Percentiles rank a stretch among this genome's conserved stretches.
phyloP scores from a whole-genome alignment of 495 filamentous ascomycete genomes.

The Cairneyella variabilis region DNA sequence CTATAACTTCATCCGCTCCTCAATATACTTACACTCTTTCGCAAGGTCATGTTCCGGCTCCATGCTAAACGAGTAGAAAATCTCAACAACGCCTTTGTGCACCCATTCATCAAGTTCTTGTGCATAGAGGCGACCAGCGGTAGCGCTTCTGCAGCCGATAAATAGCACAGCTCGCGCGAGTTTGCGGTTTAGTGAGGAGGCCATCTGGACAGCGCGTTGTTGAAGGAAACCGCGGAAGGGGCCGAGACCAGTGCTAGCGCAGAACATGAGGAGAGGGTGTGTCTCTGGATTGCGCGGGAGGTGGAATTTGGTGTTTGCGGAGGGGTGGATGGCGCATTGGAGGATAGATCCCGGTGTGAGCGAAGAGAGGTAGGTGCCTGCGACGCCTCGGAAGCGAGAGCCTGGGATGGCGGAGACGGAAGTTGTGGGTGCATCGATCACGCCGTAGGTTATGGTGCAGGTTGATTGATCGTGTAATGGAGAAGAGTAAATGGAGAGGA shows the following conservation, averaged over 20 bases:
- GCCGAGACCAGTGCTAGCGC: slow-evolving; percentile 48
- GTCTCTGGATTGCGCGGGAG: slow-evolving; percentile 52
- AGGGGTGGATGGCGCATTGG: slow-evolving; percentile 42
- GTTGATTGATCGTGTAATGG: slow-evolving; percentile 50
- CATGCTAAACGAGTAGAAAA: slow-evolving; percentile 18
- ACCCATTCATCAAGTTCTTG: slow-evolving; percentile 43
- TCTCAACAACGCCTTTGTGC: slow-evolving; percentile 37
- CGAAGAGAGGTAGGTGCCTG: slow-evolving; percentile 46
- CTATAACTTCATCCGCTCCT: slow-evolving; percentile 45
- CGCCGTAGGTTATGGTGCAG: slow-evolving; percentile 60
- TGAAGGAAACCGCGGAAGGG: slow-evolving; percentile 56
- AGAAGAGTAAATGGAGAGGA: slow-evolving; percentile 78
- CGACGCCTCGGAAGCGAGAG: slow-evolving; percentile 26
- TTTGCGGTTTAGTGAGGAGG: slow-evolving; percentile 33
- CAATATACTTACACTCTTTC: slow-evolving; percentile 40
- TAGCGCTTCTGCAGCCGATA: slow-evolving; percentile 44
- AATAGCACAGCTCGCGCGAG: slow-evolving; percentile 46
- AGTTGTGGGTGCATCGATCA: slow-evolving; percentile 28
- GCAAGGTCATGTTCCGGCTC: not conserved
- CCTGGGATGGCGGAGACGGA: not conserved
- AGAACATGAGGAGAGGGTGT: slow-evolving; percentile 59
- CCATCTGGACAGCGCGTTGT: slow-evolving; percentile 43
- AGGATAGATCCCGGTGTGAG: slow-evolving; percentile 43
- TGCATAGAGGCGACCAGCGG: slow-evolving; percentile 42
- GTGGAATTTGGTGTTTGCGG: slow-evolving; percentile 54